Base-by-base conservation (phyloP, 2,329 filamentous ascomycete species). In the Hymenoscyphus fraxineus region DNA sequence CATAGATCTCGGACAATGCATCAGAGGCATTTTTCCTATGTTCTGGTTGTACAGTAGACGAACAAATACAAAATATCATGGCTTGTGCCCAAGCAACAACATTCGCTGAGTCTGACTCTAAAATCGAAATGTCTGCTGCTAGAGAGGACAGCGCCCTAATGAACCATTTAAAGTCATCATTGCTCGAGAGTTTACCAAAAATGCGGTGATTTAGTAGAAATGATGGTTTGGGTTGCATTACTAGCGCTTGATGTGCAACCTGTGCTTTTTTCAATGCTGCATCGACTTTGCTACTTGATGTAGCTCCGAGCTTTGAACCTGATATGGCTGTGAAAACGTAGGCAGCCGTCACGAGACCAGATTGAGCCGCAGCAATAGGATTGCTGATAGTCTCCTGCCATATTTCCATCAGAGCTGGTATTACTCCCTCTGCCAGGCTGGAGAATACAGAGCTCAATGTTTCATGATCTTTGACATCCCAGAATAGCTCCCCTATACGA, bases 131-230 rank as follows among this genome's bases (percentile, higher is more conserved):
- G 19, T 81, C 80, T 16, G 80, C 75, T 16, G 87, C 83, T 16
- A 89, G 78, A 32, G 87, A 84, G 16, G 84, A 79, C 59, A 98
- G 80, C 38, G 92, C 89, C 68, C 87, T 85, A 54, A 88, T 80
- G 60, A 91, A 83, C 91, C 95, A 97, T 62, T 80, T 81, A 22
- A 93, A 80, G 71, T 99, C 95, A 61, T 93, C 90, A 63, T 89
- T 87, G 0, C 82, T 78, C 1, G 83, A 82, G 31, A 97, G 73
- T 74, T 97, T 97, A 44, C 88, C 88, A 77, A 95, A 98, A 5
- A 97, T 86, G 66, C 91, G 89, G 40, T 90, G 84, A 72, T 91
- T 97, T 6, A 98, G 82, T 22, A 98, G 80, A 75, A 96, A 95
- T 0, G 94, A 96, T 15, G 91, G 88, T 75, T 96, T 97, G 0